Evolutionary conservation across 2,329 filamentous ascomycete genomes (phyloP).

Genomic region (Exophiala xenobiotica): DNA sequence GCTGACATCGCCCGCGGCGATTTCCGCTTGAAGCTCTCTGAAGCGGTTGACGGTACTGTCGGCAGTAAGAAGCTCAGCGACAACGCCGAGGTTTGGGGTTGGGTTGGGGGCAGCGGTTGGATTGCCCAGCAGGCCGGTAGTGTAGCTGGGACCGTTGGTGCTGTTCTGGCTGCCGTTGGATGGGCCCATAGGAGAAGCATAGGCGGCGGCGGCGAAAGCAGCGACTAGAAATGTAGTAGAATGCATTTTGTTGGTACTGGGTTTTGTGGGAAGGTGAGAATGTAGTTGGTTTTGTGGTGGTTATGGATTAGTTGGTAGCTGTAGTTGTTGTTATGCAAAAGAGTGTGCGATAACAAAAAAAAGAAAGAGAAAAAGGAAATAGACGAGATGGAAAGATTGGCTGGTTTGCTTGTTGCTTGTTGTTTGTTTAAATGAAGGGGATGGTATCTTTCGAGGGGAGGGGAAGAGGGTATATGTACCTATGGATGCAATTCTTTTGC

Average conservation of each 20-base stretch:
- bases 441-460: background rate
- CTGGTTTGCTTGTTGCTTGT: constrained; percentile 14
- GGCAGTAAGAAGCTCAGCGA: constrained; percentile 29
- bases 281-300: constrained; percentile 5
- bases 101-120: constrained; percentile 25
- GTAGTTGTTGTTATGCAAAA: constrained; percentile 10
- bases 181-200: constrained; percentile 22
- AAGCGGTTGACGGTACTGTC: constrained; percentile 25
- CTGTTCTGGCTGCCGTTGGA: constrained; percentile 1
- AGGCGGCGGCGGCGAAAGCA: constrained; percentile 20
- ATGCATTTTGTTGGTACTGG: constrained; percentile 21
- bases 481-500: too few species aligned
- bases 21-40: constrained; percentile 22
- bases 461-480: constrained; percentile 8
- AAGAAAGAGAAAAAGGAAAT: constrained; percentile 13
- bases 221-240: constrained; percentile 23
- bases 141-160: constrained; percentile 2
- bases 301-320: background rate
- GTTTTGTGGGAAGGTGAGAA: background rate
- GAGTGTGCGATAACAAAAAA: constrained; percentile 28
- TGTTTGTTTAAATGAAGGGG: constrained; percentile 11
- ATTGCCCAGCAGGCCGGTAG: constrained; percentile 17
- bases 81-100: constrained; percentile 18
- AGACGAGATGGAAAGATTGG: constrained; percentile 10
- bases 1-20: constrained; percentile 21